Evolutionary conservation across 2,329 filamentous ascomycete genomes (phyloP).

Genomic region (Furcasterigmium sp.): DNA sequence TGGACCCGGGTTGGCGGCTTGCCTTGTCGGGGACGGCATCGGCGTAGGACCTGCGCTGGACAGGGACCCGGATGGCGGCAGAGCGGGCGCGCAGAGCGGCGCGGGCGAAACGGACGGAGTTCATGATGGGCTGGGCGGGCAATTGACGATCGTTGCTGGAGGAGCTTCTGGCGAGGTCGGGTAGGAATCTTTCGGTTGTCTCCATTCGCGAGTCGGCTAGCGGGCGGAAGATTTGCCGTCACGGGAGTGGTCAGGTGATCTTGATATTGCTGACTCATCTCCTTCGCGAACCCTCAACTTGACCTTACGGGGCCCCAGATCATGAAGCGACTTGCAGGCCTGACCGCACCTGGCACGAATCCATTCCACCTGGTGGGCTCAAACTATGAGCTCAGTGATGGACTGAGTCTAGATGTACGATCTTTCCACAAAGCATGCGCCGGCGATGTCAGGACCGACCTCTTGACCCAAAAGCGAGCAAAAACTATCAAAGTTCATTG

Average conservation of each 20-base stretch:
- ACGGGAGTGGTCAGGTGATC: slow-evolving; percentile 26
- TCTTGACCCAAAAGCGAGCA: too few relatives aligned
- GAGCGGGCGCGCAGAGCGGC: slow-evolving; percentile 81
- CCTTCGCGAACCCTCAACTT: not conserved
- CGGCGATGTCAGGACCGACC: too few relatives aligned
- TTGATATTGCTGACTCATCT: not conserved
- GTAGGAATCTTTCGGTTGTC: slow-evolving; percentile 42
- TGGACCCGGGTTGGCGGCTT: slow-evolving; percentile 20
- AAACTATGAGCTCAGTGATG: too few relatives aligned
- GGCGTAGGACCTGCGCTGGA: slow-evolving; percentile 87
- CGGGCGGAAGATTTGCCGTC: slow-evolving; percentile 20
- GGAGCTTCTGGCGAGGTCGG: slow-evolving; percentile 34
- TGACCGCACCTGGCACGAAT: too few relatives aligned
- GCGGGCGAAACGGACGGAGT: slow-evolving; percentile 88
- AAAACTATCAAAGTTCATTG: too few relatives aligned
- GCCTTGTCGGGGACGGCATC: slow-evolving; percentile 81
- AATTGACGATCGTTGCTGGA: slow-evolving; percentile 45
- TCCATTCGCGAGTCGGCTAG: slow-evolving; percentile 33
- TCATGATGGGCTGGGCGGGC: slow-evolving; percentile 65
- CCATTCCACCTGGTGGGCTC: too few relatives aligned
- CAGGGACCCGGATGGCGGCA: slow-evolving; percentile 66
- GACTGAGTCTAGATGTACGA: too few relatives aligned
- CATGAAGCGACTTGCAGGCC: too few relatives aligned
- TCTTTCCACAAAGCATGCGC: too few relatives aligned
- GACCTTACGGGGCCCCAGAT: too few relatives aligned